Evolutionary conservation across 345 rosid genomes (phyloP).

Genomic region (Microthlaspi erraticum): DNA sequence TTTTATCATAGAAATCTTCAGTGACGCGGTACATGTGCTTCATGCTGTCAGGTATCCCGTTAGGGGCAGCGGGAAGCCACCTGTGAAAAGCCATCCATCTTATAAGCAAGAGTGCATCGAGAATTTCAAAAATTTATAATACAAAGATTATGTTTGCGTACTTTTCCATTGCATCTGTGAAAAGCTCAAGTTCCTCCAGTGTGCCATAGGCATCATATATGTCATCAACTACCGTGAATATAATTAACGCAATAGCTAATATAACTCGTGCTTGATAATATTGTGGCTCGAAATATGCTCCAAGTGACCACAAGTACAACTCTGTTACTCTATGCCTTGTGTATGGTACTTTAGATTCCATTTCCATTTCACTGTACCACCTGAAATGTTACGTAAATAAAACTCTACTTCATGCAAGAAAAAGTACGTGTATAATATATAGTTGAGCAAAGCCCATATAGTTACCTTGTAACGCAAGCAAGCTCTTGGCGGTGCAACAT

Average conservation of each 20-base stretch:
- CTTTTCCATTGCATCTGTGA: conserved; percentile 35
- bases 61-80: conserved; percentile 38
- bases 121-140: not conserved
- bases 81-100: conserved; percentile 2
- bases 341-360: conserved; percentile 28
- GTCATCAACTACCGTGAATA: conserved; percentile 33
- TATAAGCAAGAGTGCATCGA: not conserved
- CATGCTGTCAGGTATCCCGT: conserved; percentile 40
- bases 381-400: conserved; percentile 2
- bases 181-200: conserved; percentile 31
- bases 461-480: conserved; percentile 20
- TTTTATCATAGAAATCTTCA: conserved; percentile 19
- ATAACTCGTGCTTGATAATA: conserved; percentile 35
- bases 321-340: conserved; percentile 20
- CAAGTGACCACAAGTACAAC: conserved; percentile 37
- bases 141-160: not conserved
- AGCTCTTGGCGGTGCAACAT: conserved; percentile 29
- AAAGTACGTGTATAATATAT: not conserved
- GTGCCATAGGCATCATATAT: conserved; percentile 38
- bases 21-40: not conserved
- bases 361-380: conserved; percentile 32
- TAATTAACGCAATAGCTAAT: not conserved
- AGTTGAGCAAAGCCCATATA: not conserved
- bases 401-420: not conserved
- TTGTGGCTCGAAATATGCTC: conserved; percentile 38